Conservation (phyloP, 768 basidiomycete genomes). For the Mycena venus region DNA sequence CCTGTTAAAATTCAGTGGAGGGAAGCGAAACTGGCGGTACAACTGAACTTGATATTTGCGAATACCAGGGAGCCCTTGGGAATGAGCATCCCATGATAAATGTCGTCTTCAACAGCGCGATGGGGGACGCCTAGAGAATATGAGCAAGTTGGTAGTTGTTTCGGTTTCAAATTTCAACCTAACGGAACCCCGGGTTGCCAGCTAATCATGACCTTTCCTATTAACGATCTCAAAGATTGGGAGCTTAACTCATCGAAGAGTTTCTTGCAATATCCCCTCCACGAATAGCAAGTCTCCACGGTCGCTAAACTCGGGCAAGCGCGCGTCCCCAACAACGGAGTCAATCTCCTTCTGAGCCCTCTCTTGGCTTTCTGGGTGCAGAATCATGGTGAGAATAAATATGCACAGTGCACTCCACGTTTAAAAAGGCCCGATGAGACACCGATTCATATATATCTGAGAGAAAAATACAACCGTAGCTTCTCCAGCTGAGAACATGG, state of each 20-base stretch:
- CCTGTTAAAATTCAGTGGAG: conserved; percentile 14
- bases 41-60: conserved; percentile 36
- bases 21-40: too few relatives aligned
- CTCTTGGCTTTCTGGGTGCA: conserved; percentile 45
- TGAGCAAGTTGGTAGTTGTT: neutral
- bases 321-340: conserved; percentile 39
- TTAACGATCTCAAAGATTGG: neutral
- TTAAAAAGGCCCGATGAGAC: neutral
- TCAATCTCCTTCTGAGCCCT: conserved; percentile 49
- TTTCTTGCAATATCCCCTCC: conserved; percentile 5
- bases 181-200: neutral
- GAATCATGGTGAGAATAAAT: conserved; percentile 50
- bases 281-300: conserved; percentile 37
- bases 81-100: conserved; percentile 52
- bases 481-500: conserved; percentile 31
- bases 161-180: neutral
- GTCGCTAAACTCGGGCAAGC: conserved; percentile 43
- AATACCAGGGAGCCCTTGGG: too few relatives aligned
- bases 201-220: too few relatives aligned
- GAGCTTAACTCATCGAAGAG: neutral
- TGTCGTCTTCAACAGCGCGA: conserved; percentile 45
- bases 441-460: too few relatives aligned
- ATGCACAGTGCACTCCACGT: conserved; percentile 14
- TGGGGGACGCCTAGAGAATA: conserved; percentile 46
- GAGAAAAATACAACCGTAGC: conserved; percentile 49